These are phyloP conservation scores for Knoxdaviesia proteae DNA, from an alignment of 2,329 filamentous ascomycete genomes.

Conservation along the genomic window DNA sequence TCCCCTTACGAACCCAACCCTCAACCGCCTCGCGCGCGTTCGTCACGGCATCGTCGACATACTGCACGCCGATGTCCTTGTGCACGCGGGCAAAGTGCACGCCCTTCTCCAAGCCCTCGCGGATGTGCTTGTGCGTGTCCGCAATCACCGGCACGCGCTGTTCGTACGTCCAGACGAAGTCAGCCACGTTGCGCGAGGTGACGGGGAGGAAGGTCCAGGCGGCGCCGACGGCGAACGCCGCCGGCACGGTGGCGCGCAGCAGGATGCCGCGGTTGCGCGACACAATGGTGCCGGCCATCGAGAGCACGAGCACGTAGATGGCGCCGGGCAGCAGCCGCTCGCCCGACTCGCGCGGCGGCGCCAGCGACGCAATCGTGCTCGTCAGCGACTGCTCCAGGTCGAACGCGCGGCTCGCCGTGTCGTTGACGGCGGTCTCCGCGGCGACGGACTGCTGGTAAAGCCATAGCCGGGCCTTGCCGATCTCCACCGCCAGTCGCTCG, in stretches of 20 bases:
- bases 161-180: conserved; percentile 84
- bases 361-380: conserved; percentile 69
- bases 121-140: conserved; percentile 55
- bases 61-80: conserved; percentile 45
- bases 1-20: conserved; percentile 79
- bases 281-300: conserved; percentile 88
- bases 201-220: conserved; percentile 72
- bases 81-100: conserved; percentile 58
- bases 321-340: conserved; percentile 78
- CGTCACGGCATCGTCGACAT: conserved; percentile 64
- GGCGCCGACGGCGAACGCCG: conserved; percentile 62
- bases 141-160: conserved; percentile 66
- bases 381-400: conserved; percentile 78
- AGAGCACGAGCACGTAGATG: conserved; percentile 80
- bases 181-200: conserved; percentile 74
- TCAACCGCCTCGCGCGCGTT: conserved; percentile 59
- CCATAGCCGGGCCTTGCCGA: conserved; percentile 60
- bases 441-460: conserved; percentile 55
- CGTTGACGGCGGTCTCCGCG: conserved; percentile 69
- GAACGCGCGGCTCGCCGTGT: conserved; percentile 60
- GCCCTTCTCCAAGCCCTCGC: conserved; percentile 47
- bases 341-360: conserved; percentile 64
- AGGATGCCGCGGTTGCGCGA: conserved; percentile 72
- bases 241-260: conserved; percentile 54
- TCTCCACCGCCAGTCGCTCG: conserved; percentile 67